Base-by-base conservation (phyloP, 73 alveolate genomes). In the Stentor coeruleus region DNA sequence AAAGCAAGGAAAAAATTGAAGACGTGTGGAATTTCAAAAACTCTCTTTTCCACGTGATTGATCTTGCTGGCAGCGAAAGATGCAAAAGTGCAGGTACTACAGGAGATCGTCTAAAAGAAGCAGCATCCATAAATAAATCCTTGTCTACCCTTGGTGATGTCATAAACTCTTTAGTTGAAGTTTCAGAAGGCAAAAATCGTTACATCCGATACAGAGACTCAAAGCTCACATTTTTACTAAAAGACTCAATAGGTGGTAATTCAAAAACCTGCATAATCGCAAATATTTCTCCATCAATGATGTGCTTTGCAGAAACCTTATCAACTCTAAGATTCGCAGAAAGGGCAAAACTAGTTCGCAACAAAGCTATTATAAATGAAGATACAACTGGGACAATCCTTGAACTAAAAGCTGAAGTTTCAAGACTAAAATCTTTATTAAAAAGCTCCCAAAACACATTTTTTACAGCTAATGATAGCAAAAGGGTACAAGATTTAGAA, bases 181-280 rank as follows among this genome's bases (percentile, higher is more conserved):
- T 84, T n/a, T 89, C 97, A 55, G 99, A 95, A 42, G 88, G 91
- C 77, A 59, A 89, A 73, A 91, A 97, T 83, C 98, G 95, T 76
- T 97, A 95, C 85, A 92, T 95, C 75, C 99, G 98, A 4, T 97
- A 95, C 85, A 86, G 99, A 79, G 93, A 97, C 75, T 88, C 98
- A 60, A 97, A 94, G 91, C 91, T 97, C 6, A 97, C 99, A 3
- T 93, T 95, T 88, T 79, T 97, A 39, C 91, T 97, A 38, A 92
- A 96, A 74, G 99, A 97, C 81, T 96, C 99, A 3, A 91, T 97
- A 42, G 99, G 99, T 26, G 99, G 99, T n/a, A 97, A 97, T 84
- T 93, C 98, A 74, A 97, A 93, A 76, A 97, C 99, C 6, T 82
- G 92, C 72, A 93, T 97, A 98, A 91, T 97, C 6, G 99, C 99